Percentiles rank a stretch among this genome's conserved stretches.
Evolutionary conservation across 257 asterid species (phyloP).

Genomic region (Solanum bukasovii): DNA sequence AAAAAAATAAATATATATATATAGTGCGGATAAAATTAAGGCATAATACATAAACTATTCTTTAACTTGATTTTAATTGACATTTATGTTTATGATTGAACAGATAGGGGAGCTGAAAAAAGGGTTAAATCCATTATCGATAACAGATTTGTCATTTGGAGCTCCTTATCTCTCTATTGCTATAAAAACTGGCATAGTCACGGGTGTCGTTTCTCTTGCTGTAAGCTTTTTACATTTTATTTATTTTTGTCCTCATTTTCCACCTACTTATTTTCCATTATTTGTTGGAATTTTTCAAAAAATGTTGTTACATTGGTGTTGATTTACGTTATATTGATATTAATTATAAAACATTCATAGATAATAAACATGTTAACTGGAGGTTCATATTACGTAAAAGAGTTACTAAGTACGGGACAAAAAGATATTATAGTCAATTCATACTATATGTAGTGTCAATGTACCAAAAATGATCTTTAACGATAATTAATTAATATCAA

Average conservation of each 20-base stretch:
- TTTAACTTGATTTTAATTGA: too few species aligned
- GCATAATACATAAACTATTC: too few species aligned
- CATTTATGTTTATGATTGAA: not conserved
- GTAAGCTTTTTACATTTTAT: constrained; percentile 26
- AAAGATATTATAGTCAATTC: not conserved
- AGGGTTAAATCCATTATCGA: constrained; percentile 84
- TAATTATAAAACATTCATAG: not conserved
- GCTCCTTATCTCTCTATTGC: constrained; percentile 43
- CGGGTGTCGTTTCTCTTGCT: constrained; percentile 82
- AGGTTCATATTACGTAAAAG: not conserved
- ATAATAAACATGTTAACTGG: not conserved
- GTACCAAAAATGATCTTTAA: too few species aligned
- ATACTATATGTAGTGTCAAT: not conserved
- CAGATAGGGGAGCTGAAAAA: constrained; percentile 91
- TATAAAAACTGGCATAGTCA: constrained; percentile 84
- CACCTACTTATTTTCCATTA: not conserved
- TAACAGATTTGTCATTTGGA: constrained; percentile 70
- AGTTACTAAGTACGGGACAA: not conserved
- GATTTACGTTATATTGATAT: too few species aligned
- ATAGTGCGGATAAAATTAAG: too few species aligned
- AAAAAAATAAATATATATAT: too few species aligned
- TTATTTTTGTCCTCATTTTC: not conserved
- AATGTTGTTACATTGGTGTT: not conserved
- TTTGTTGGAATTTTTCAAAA: not conserved
- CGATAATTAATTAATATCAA: too few species aligned